Evolutionary conservation across 1,284 basidiomycete genomes (phyloP).

Genomic region (Moesziomyces aphidis): DNA sequence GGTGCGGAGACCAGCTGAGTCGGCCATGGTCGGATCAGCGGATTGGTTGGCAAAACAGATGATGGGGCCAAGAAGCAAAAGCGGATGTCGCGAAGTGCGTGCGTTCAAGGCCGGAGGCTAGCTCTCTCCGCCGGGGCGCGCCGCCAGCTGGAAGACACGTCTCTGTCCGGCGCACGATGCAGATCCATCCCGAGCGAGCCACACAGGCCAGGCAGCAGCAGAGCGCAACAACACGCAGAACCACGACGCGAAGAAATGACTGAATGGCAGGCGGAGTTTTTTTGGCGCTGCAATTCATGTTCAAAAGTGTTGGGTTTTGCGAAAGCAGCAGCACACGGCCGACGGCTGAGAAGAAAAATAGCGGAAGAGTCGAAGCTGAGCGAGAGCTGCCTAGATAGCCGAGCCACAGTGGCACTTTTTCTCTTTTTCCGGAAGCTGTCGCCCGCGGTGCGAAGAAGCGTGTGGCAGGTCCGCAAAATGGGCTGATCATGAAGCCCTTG

Average conservation of each 20-base stretch:
- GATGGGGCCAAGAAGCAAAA: constrained; percentile 1
- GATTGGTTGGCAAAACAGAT: not conserved
- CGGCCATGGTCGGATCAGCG: constrained; percentile 23
- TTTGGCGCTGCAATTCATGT: not conserved
- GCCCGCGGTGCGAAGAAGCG: too few species aligned
- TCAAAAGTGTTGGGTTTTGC: not conserved
- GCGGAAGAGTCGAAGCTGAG: not conserved
- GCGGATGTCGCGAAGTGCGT: not conserved
- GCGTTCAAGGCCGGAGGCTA: too few species aligned
- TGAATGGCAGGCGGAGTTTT: not conserved
- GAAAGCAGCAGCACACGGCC: too few species aligned
- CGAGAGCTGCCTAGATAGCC: not conserved
- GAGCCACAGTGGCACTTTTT: not conserved
- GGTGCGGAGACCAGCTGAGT: constrained; percentile 48
- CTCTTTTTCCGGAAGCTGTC: not conserved
- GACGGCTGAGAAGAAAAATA: not conserved
- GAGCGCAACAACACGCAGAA: not conserved
- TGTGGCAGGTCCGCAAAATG: not conserved
- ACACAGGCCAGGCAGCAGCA: too few species aligned
- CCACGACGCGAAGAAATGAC: not conserved
- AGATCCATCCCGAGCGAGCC: not conserved
- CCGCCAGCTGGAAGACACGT: not conserved
- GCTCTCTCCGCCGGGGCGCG: too few species aligned
- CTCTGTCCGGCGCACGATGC: not conserved
- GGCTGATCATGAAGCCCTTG: not conserved